Evolutionary conservation across 345 rosid genomes (phyloP), one percentile per base, ranked within the genome.

Genomic region (Salix arbutifolia): DNA sequence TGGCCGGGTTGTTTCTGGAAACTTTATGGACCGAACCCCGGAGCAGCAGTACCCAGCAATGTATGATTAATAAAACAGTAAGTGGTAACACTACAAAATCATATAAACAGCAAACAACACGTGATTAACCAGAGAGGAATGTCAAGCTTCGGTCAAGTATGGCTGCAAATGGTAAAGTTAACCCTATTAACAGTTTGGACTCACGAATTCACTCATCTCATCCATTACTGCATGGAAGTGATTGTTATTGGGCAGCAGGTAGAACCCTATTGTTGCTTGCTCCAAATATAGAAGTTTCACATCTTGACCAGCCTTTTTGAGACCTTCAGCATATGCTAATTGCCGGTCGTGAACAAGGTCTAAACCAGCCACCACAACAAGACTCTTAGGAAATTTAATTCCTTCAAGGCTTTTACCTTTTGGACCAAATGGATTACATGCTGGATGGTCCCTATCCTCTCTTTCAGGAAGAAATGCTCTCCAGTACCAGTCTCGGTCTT

Each of bases 401-500:
- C 92, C 97, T 74, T 77, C 73, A 6, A 92, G 84, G 76, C 85
- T 84, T 64, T 69, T 88, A 18, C 82, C 97, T 6, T 81, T 88
- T 9, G 89, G 86, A 65, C 98, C 91, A 78, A 92, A 91, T 12
- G 95, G 97, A 76, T 91, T 94, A 80, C 97, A 91, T 1, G 98
- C 98, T 30, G 87, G 90, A 83, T 94, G 98, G 71, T 94, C 97
- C 77, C 97, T 87, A 72, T 94, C 89, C 69, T 87, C 97, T 7
- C 89, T 92, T 75, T 89, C 94, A 0, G 95, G 97, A 14, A 94
- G 84, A 80, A 85, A 94, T 4, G 98, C 97, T 86, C 86, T 87
- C 98, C 98, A 94, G 74, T 92, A 92, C 97, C 98, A 94, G 72
- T 94, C 98, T 3, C 97, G 80, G 35, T 91, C 96, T 73, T 77